Conservation (phyloP, 2,329 filamentous ascomycete genomes). For the Botrytis fragariae region DNA sequence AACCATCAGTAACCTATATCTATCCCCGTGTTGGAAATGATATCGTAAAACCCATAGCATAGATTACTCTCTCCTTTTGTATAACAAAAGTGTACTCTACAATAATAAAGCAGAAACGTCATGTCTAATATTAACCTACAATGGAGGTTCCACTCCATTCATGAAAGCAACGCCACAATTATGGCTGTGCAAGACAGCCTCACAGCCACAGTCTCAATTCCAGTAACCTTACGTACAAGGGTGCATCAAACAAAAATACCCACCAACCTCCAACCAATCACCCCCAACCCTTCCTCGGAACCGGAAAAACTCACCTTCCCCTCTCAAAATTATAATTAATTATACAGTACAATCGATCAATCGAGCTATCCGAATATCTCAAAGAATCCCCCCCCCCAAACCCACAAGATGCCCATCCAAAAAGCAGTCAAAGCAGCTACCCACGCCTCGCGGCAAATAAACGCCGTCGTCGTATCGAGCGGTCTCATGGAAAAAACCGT, state of each 20-base stretch:
- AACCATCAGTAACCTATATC: too few relatives aligned
- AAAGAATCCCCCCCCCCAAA: too few relatives aligned
- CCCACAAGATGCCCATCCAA: constrained; percentile 6
- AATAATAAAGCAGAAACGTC: constrained; percentile 9
- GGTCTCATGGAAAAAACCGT: constrained; percentile 77
- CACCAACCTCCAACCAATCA: too few relatives aligned
- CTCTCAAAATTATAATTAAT: constrained; percentile 4
- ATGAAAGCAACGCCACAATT: not conserved
- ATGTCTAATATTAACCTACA: not conserved
- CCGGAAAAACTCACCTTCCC: constrained; percentile 11
- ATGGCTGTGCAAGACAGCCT: not conserved
- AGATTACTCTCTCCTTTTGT: too few relatives aligned
- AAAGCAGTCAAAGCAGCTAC: not conserved
- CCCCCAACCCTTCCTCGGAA: not conserved
- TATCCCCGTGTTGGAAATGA: too few relatives aligned
- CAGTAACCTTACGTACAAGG: too few relatives aligned
- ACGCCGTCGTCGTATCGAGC: constrained; percentile 67
- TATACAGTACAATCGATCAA: too few relatives aligned
- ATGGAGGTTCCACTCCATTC: not conserved
- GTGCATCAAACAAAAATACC: too few relatives aligned
- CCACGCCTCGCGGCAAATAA: constrained; percentile 23
- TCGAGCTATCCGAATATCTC: not conserved
- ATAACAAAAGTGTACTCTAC: too few relatives aligned
- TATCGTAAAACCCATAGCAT: too few relatives aligned
- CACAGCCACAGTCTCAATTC: too few relatives aligned